Base-by-base conservation (phyloP, 108 stramenopile genomes). In the Epithemia pelagica region DNA sequence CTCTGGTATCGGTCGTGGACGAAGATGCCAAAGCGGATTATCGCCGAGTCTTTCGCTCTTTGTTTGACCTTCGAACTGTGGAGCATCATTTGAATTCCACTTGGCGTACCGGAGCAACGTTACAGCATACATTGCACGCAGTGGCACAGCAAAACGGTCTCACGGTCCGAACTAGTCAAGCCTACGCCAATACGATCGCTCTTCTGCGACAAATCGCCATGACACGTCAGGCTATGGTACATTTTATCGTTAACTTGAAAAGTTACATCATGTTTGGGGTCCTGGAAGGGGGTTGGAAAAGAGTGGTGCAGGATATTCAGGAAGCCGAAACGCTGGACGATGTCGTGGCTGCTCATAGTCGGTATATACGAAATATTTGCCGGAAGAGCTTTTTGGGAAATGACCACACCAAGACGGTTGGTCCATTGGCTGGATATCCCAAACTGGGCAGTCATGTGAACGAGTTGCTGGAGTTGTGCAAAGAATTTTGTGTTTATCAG, bases 221-320 rank as follows among this genome's bases (percentile, higher is more conserved):
- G 46, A 80, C 86, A 24, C 88, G 97, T 1, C 94, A 95, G 30
- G 82, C 93, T 33, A 98, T 99, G 97, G 74, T 92, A 61, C 96
- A 97, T 75, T 93, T 99, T 62, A 78, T 91, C n/a, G 81, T 81
- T 62, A 98, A 97, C 80, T 76, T 99, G 37, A 92, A 92, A 79
- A 95, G 80, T 62, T 99, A 97, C 73, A 71, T 95, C 54, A 97
- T 99, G 96, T 98, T 99, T 71, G 97, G 98, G 75, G 97, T 99
- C 23, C 70, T 99, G 52, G 99, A 99, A 65, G 91, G 85, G 28
- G 86, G 91, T 20, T 99, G 97, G 97, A 78, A 86, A 24, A 67
- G 62, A 60, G 78, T 99, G 10, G 75, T 78, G 21, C 57, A 62
- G n/a, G 78, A 73, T 15, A 66, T 98, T 3, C 73, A 84, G n/a